Evolutionary conservation across 352 stramenopile species (phyloP), one percentile per base, ranked within the genome.

Genomic region (Globisporangium okanoganense): DNA sequence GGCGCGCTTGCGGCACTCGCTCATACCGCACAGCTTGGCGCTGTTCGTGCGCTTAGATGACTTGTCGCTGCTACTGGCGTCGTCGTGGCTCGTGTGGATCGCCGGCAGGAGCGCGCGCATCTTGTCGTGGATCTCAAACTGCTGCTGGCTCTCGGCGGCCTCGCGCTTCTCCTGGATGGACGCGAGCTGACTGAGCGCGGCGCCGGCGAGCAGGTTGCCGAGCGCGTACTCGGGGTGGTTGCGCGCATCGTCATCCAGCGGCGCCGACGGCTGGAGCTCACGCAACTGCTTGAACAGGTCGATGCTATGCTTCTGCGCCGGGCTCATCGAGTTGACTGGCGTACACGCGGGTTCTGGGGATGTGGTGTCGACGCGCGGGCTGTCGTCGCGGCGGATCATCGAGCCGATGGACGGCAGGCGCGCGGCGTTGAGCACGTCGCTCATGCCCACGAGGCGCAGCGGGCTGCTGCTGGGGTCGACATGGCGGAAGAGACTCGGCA

Each of bases 21-120:
- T 56, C 66, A 91, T 82, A 18, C 78, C 82, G 58, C 85, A 94
- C n/a, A 92, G 69, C 65, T 94, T 94, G 59, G 83, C 80, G 45
- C 71, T 83, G 66, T 68, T 87, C 2, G 67, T 71, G 35, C 78
- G 79, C 45, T 85, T 85, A n/a, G n/a, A n/a, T 58, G 62, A 41
- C 44, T 73, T 82, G 40, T 82, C 78, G 13, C 36, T 33, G 8
- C 45, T 43, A 38, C 75, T 69, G 3, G 54, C 50, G 3, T 44
- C 63, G 7, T 52, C 53, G 38, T 41, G 35, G 6, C 31, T 55
- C 10, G 51, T 45, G 54, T 51, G 52, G 14, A 71, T 56, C 12
- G 62, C 41, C 20, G 58, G 67, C 29, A 65, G 38, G 16, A 71
- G 70, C 47, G 72, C 76, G 47, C 66, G 63, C 14, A 49, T 71